Evolutionary conservation across 495 filamentous ascomycete species (phyloP).

Genomic region (Elasticomyces elasticus): DNA sequence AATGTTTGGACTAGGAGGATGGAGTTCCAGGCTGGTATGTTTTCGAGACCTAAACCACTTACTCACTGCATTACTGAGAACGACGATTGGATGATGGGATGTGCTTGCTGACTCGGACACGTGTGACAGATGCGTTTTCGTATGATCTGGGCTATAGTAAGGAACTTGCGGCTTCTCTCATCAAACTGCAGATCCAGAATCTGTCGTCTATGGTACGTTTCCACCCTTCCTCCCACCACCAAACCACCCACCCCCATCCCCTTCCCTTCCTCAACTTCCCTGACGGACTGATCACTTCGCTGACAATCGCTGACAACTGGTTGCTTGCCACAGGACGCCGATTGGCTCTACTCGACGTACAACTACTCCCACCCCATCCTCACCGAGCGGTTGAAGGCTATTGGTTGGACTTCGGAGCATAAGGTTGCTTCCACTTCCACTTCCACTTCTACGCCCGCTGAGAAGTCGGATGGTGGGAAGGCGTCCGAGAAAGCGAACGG

Average conservation of each 20-base stretch:
- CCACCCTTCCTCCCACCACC: not conserved
- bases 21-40: conserved; percentile 86
- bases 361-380: conserved; percentile 97
- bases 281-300: not conserved
- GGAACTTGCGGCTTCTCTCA: conserved; percentile 73
- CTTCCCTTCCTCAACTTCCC: not conserved
- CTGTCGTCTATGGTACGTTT: conserved; percentile 67
- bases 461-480: not conserved
- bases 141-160: conserved; percentile 72
- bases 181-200: conserved; percentile 98
- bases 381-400: conserved; percentile 78
- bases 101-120: conserved; percentile 15
- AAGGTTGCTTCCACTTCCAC: conserved; percentile 28
- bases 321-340: conserved; percentile 51
- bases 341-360: conserved; percentile 95
- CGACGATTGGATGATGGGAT: not conserved
- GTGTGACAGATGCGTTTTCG: conserved; percentile 63
- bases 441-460: not conserved
- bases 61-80: too few relatives aligned
- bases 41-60: too few relatives aligned
- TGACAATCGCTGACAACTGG: too few relatives aligned
- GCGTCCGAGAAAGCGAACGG: conserved; percentile 14
- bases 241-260: not conserved
- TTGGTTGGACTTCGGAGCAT: conserved; percentile 67
- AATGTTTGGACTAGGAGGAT: conserved; percentile 88